Evolutionary conservation across 768 basidiomycete species (phyloP).

Genomic region (Nidularia sp.): DNA sequence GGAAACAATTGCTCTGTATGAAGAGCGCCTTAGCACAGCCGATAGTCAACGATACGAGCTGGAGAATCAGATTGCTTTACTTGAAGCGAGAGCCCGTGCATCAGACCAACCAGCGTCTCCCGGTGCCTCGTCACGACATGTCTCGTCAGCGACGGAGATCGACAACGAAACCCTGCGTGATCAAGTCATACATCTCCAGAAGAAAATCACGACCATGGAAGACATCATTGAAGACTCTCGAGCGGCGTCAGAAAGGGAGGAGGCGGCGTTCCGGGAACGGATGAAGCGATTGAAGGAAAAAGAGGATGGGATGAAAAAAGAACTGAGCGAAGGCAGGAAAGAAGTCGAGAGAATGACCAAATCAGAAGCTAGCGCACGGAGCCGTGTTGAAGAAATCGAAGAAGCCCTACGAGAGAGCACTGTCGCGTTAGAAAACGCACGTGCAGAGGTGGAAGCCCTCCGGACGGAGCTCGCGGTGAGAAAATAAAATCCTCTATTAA

Average conservation of each 20-base stretch:
- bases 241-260: conserved; percentile 70
- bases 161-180: conserved; percentile 92
- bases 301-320: conserved; percentile 66
- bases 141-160: conserved; percentile 78
- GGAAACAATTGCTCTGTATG: conserved; percentile 95
- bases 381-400: conserved; percentile 80
- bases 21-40: conserved; percentile 73
- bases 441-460: conserved; percentile 82
- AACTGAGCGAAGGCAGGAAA: conserved; percentile 61
- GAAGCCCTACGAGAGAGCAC: conserved; percentile 87
- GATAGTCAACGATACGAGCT: conserved; percentile 76
- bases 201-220: conserved; percentile 70
- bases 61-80: conserved; percentile 54
- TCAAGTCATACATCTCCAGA: conserved; percentile 85
- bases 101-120: conserved; percentile 18
- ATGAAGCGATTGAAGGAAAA: conserved; percentile 70
- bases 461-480: conserved; percentile 75
- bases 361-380: conserved; percentile 57
- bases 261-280: conserved; percentile 53
- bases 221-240: conserved; percentile 81
- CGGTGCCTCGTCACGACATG: conserved; percentile 22
- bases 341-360: conserved; percentile 61
- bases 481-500: not conserved
- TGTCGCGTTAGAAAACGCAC: conserved; percentile 81
- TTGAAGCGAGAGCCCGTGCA: conserved; percentile 41